These are phyloP conservation scores for Leucosporidium scottii DNA, from an alignment of 768 basidiomycete genomes.

Conservation along the genomic window DNA sequence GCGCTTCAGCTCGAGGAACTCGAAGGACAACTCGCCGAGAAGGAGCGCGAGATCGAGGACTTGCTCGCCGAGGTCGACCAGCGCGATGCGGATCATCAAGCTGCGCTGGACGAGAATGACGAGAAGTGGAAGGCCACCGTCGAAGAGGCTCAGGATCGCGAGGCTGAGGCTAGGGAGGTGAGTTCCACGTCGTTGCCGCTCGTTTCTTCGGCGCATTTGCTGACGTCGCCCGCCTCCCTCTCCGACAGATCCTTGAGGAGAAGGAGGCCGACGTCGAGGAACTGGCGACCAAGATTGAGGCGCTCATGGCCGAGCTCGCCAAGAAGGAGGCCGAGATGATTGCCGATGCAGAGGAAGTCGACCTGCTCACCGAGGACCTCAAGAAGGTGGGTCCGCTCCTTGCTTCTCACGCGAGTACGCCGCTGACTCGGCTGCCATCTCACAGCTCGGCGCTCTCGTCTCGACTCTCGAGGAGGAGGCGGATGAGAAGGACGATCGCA, in stretches of 20 bases:
- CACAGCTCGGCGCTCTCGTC: constrained; percentile 56
- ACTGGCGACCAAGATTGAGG: constrained; percentile 26
- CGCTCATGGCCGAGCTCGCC: constrained; percentile 54
- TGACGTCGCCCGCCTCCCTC: too few relatives aligned
- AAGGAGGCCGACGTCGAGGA: constrained; percentile 30
- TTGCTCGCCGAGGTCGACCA: constrained; percentile 70
- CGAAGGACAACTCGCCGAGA: constrained; percentile 58
- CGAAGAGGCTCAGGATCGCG: constrained; percentile 57
- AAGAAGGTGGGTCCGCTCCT: constrained; percentile 24
- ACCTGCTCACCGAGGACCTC: constrained; percentile 35
- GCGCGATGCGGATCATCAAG: constrained; percentile 36
- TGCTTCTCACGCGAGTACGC: too few relatives aligned
- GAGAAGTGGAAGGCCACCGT: constrained; percentile 71
- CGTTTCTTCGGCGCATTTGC: too few relatives aligned
- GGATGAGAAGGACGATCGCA: constrained; percentile 47
- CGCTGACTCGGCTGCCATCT: too few relatives aligned
- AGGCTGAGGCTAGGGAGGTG: constrained; percentile 63
- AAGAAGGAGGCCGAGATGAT: constrained; percentile 73
- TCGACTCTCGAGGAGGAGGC: constrained; percentile 81
- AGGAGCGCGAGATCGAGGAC: constrained; percentile 76
- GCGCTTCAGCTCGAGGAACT: constrained; percentile 32
- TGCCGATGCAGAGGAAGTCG: constrained; percentile 47
- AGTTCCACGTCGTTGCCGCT: constrained; percentile 42
- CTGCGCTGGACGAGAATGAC: constrained; percentile 47
- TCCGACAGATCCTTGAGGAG: constrained; percentile 33